phyloP scores from a whole-genome alignment of 1,284 basidiomycete species.

The Papiliotrema nemorosa region DNA sequence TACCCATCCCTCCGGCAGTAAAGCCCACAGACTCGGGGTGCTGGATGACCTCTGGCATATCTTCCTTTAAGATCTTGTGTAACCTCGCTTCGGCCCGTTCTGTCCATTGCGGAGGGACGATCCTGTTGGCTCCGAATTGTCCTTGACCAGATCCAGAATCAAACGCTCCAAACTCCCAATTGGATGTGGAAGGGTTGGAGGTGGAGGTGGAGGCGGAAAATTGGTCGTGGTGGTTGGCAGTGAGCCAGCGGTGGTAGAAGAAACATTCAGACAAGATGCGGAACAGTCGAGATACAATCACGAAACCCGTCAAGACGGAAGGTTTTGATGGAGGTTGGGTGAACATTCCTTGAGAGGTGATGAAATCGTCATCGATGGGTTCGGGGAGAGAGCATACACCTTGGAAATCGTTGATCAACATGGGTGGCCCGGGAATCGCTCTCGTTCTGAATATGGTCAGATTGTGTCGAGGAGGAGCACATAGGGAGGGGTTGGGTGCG shows the following conservation, averaged over 20 bases:
- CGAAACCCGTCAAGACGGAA: conserved; percentile 46
- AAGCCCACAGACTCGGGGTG: conserved; percentile 21
- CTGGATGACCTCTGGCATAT: conserved; percentile 34
- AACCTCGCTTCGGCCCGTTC: conserved; percentile 31
- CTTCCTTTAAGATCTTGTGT: conserved; percentile 17
- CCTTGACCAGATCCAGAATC: no score
- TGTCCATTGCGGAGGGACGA: conserved; percentile 24
- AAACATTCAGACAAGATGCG: conserved; percentile 45
- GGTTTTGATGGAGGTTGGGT: conserved; percentile 38
- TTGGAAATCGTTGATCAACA: conserved; percentile 49
- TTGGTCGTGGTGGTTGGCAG: no score
- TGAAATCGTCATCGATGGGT: conserved; percentile 47
- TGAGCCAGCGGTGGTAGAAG: conserved; percentile 44
- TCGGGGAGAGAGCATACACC: conserved; percentile 43
- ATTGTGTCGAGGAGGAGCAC: not conserved
- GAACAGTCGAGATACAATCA: conserved; percentile 42
- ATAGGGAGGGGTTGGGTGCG: not conserved
- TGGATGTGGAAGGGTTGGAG: conserved; percentile 15
- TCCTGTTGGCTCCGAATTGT: conserved; percentile 11
- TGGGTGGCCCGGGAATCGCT: conserved; percentile 44
- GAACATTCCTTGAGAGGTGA: conserved; percentile 48
- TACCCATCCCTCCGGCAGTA: no score
- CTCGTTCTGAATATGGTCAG: conserved; percentile 36
- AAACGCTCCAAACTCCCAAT: conserved; percentile 12
- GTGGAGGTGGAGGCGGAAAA: no score